Conservation (phyloP, 441 rosid genomes). For the Biscutella auriculata region DNA sequence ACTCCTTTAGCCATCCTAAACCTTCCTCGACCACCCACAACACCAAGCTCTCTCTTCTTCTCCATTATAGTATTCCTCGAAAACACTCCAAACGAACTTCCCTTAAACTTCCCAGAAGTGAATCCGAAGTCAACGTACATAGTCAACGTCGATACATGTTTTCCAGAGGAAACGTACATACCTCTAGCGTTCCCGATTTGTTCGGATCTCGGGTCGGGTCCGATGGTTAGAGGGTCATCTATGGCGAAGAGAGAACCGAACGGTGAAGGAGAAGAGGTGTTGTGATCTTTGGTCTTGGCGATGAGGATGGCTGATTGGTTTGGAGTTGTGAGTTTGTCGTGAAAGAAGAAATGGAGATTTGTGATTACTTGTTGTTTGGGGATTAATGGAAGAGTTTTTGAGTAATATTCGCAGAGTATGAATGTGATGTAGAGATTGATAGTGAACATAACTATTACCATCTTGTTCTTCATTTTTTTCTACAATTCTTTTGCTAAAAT, state of each 20-base stretch:
- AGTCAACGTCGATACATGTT: slow-evolving; percentile 8
- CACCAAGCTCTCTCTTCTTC: slow-evolving; percentile 38
- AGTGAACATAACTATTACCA: not conserved
- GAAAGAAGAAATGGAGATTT: slow-evolving; percentile 41
- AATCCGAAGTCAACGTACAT: slow-evolving; percentile 20
- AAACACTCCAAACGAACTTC: slow-evolving; percentile 11
- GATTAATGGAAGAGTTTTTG: not conserved
- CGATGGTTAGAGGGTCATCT: slow-evolving; percentile 18
- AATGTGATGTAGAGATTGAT: slow-evolving; percentile 1
- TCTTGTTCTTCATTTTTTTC: not conserved
- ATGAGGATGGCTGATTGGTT: slow-evolving; percentile 15
- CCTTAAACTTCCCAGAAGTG: slow-evolving; percentile 13
- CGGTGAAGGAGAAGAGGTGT: not conserved
- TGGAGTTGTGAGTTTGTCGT: slow-evolving; percentile 25
- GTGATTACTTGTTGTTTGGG: slow-evolving; percentile 21
- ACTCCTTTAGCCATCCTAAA: slow-evolving; percentile 41
- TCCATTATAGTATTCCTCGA: slow-evolving; percentile 28
- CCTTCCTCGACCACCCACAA: slow-evolving; percentile 44
- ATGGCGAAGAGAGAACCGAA: slow-evolving; percentile 14
- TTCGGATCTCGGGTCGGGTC: slow-evolving; percentile 11
- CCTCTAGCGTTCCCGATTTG: slow-evolving; percentile 20
- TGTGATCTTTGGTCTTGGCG: not conserved
- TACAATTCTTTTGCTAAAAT: no score
- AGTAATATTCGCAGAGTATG: slow-evolving; percentile 17
- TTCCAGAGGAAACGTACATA: slow-evolving; percentile 16